Percentiles rank a stretch among this genome's conserved stretches.
Conservation (phyloP, 2,329 filamentous ascomycete species). For the Xylaria sp. region DNA sequence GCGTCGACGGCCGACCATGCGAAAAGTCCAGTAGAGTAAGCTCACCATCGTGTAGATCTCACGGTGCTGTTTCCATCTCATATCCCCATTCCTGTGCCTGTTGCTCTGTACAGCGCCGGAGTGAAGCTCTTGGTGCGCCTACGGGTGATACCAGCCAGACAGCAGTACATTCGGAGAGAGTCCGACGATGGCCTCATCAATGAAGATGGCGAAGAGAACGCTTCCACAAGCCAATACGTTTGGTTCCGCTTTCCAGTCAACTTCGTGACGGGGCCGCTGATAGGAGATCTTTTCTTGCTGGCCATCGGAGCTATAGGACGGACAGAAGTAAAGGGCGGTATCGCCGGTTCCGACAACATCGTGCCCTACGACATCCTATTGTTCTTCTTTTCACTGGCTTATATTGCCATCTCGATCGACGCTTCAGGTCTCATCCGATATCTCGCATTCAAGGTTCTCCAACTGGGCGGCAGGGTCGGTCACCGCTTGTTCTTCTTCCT, state of each 20-base stretch:
- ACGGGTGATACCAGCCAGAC: conserved; percentile 49
- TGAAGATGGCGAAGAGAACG: conserved; percentile 17
- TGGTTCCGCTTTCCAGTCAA: conserved; percentile 59
- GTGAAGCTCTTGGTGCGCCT: conserved; percentile 38
- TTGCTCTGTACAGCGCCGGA: conserved; percentile 40
- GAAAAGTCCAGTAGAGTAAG: not conserved
- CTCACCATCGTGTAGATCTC: conserved; percentile 46
- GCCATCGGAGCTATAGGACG: conserved; percentile 63
- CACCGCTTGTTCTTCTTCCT: conserved; percentile 67
- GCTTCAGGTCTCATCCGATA: conserved; percentile 68
- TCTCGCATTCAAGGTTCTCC: conserved; percentile 64
- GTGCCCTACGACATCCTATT: conserved; percentile 66
- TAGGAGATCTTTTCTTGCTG: conserved; percentile 66
- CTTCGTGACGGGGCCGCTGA: conserved; percentile 64
- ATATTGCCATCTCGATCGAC: conserved; percentile 73
- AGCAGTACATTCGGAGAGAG: conserved; percentile 22
- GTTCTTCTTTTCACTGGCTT: conserved; percentile 69
- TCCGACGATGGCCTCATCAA: not conserved
- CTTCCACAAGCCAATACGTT: conserved; percentile 39
- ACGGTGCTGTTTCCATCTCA: conserved; percentile 65
- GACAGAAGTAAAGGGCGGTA: conserved; percentile 63
- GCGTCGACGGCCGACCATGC: not conserved
- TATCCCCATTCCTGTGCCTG: conserved; percentile 57
- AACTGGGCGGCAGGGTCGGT: conserved; percentile 62
- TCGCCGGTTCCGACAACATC: conserved; percentile 60